Evolutionary conservation across 345 rosid genomes (phyloP), one percentile per base, ranked within the genome.

Genomic region (Pistacia atlantica): DNA sequence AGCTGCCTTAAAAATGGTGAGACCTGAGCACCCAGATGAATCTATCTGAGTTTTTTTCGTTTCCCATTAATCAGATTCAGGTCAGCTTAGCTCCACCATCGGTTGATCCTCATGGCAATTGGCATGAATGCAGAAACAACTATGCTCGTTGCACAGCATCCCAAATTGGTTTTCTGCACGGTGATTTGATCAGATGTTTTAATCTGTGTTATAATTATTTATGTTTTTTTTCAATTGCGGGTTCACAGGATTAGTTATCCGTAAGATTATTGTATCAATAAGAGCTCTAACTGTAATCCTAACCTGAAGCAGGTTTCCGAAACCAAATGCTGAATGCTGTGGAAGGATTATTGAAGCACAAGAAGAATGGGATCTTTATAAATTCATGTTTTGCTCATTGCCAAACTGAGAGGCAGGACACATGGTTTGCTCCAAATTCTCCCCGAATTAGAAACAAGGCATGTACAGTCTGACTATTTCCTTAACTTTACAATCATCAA

Each of bases 371-470:
- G 2, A 63, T 83, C 72, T 85, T 86, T 54, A 80, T 87, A 73
- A 89, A 89, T 75, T 89, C 92, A 8, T 89, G 92, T 71, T 89
- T 89, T 52, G 86, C 87, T 71, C 89, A 87, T 77, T 89, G 90
- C 84, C 89, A 87, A 75, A 73, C 89, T 12, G 92, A 86, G 75
- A 83, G 87, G 72, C 92, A 83, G 33, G 92, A 87, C 72, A 85
- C 90, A 5, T 89, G 92, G 92, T 87, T 87, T 37, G 81, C 84
- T 9, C 80, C 72, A 31, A 35, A 78, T 78, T 85, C 92, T 73
- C 90, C 90, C 4, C 78, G 69, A 11, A 58, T 89, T 13, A 59
- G 85, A 57, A 85, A 82, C 72, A 85, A 85, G 90, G 92, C 75
- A 80, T 69, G 74, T 52, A 22, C 4, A 8, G 6, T 60, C 59